Percentiles rank a stretch among this genome's conserved stretches.
Conservation (phyloP, 177 flowering plant species). For the Vitis hybrid region DNA sequence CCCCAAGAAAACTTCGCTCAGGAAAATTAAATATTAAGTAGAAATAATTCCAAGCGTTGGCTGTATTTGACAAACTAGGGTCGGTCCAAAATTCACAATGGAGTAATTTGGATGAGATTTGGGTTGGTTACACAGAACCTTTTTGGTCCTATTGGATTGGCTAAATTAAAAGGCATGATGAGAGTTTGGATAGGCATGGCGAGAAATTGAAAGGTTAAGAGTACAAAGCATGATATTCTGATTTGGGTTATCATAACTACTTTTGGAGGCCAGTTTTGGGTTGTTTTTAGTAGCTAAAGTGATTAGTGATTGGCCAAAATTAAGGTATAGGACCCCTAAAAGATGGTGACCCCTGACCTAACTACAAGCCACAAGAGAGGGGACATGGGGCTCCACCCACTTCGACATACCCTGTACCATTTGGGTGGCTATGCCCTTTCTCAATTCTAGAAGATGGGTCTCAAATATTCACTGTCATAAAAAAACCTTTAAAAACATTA, state of each 20-base stretch:
- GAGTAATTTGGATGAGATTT: background rate
- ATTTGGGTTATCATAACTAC: background rate
- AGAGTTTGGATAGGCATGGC: background rate
- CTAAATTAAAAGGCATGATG: background rate
- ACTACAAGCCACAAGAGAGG: constrained; percentile 15
- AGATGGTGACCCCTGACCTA: constrained; percentile 17
- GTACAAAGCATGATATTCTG: background rate
- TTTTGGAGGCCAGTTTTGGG: background rate
- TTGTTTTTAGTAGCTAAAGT: background rate
- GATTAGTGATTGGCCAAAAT: background rate
- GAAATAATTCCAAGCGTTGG: background rate
- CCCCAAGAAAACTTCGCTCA: background rate
- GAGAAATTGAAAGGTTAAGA: background rate
- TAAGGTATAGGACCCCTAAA: background rate
- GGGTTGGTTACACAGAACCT: background rate
- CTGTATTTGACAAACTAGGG: background rate
- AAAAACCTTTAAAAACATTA: background rate
- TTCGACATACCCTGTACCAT: constrained; percentile 22
- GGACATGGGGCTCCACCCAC: constrained; percentile 25
- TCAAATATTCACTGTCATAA: background rate
- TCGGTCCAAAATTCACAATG: background rate
- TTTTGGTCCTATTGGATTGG: background rate
- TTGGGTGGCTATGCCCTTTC: constrained; percentile 6
- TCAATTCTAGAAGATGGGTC: background rate
- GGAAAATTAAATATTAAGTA: background rate